Evolutionary conservation across 2,329 filamentous ascomycete genomes (phyloP).

Genomic region (Emergomyces pasteurianus): DNA sequence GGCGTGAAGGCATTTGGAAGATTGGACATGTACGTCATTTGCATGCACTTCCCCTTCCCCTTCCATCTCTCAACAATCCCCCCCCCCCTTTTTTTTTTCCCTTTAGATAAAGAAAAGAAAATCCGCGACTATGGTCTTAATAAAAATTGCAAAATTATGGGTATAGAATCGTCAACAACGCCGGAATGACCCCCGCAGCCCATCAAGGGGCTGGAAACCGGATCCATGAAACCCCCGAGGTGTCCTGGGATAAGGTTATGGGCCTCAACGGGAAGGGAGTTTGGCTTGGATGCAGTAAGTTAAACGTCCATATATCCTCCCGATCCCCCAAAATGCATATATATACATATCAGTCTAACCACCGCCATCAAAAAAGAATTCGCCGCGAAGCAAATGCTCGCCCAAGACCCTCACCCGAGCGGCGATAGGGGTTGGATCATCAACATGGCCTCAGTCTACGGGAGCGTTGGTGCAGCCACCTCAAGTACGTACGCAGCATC

Average conservation of each 20-base stretch:
- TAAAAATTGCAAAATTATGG: neutral
- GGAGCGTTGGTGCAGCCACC: constrained; percentile 16
- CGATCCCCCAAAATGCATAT: neutral
- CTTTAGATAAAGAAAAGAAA: too few species aligned
- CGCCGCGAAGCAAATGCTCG: constrained; percentile 28
- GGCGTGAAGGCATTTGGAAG: constrained; percentile 28
- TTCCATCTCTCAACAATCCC: neutral
- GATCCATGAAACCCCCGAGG: constrained; percentile 37
- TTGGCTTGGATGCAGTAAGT: constrained; percentile 28
- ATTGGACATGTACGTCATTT: constrained; percentile 31
- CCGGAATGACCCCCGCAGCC: constrained; percentile 32
- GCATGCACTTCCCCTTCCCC: neutral
- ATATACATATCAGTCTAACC: neutral
- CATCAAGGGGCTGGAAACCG: constrained; percentile 13
- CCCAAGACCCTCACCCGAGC: constrained; percentile 22
- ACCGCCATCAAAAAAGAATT: constrained; percentile 15
- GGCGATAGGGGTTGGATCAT: constrained; percentile 28
- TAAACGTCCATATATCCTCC: neutral
- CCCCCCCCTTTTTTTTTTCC: neutral
- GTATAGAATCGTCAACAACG: constrained; percentile 38
- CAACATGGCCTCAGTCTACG: constrained; percentile 23
- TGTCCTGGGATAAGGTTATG: constrained; percentile 33
- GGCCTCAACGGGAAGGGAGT: constrained; percentile 29
- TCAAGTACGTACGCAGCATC: constrained; percentile 32
- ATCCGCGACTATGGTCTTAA: neutral